Evolutionary conservation across 2,329 filamentous ascomycete genomes (phyloP), one percentile per base, ranked within the genome.

Genomic region (Xylariaceae sp.): DNA sequence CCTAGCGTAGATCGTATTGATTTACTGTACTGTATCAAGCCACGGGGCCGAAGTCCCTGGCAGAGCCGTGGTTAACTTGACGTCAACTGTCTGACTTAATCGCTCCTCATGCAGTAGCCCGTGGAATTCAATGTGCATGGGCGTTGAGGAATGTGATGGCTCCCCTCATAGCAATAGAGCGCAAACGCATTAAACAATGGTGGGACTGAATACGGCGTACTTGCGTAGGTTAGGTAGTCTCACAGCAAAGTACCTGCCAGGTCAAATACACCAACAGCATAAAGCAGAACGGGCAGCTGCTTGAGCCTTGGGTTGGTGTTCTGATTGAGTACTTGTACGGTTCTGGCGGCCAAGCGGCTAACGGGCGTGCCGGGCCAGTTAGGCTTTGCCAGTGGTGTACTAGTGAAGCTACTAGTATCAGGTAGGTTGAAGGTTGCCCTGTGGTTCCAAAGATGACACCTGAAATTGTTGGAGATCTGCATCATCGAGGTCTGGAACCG

Each of bases 1-100:
- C 60, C 46, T 29, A 23, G 56, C 46, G 58, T 23, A 52, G 47
- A 58, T 58, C 58, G 55, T 52, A 51, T 48, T 16, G n/a, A 43
- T 53, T 17, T 23, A n/a, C 44, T 40, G 26, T 24, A 28, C 34
- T 34, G 16, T 44, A 56, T 12, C 7, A n/a, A 3, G 40, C 47
- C 23, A 41, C 34, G 19, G 54, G 41, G 21, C 49, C 48, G 40
- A 50, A 50, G 24, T 26, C 33, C 45, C n/a, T 11, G n/a, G 6
- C n/a, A 11, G n/a, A 9, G 7, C n/a, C 28, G 49, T 39, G 41
- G 37, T 49, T 51, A 39, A 23, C 48, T 58, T 61, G 58, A 61
- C 58, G 58, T 60, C 58, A 58, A 50, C 33, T 36, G 6, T 26
- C 31, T 29, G 41, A 19, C 28, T n/a, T 33, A 9, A 6, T 24